Evolutionary conservation across 768 basidiomycete species (phyloP).

Genomic region (Lactarius akahatsu): DNA sequence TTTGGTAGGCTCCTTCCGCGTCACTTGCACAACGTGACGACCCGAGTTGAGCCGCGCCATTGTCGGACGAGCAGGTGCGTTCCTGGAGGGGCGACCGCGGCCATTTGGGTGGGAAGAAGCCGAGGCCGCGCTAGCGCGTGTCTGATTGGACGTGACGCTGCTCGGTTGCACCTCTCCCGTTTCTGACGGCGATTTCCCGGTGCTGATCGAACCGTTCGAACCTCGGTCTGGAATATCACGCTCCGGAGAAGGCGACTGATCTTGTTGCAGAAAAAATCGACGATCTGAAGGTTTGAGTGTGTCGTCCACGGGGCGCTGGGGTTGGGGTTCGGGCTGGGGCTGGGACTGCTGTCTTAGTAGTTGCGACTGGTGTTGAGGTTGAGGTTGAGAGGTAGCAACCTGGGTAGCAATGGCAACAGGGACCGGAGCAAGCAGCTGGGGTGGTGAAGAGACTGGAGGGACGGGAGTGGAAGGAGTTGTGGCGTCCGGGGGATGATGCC

Average conservation of each 20-base stretch:
- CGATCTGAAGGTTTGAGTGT: constrained; percentile 41
- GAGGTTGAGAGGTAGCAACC: not conserved
- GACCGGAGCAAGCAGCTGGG: constrained; percentile 42
- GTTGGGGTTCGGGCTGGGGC: not conserved
- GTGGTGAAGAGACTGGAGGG: constrained; percentile 37
- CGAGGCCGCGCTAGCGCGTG: constrained; percentile 35
- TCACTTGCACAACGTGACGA: constrained; percentile 16
- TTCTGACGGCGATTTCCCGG: constrained; percentile 33
- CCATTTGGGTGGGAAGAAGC: constrained; percentile 28
- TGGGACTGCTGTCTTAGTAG: not conserved
- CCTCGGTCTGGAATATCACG: constrained; percentile 31
- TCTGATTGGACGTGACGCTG: constrained; percentile 39
- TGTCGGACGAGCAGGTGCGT: constrained; percentile 21
- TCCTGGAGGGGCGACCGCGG: constrained; percentile 31
- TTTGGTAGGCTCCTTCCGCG: constrained; percentile 16
- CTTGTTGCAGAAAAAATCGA: constrained; percentile 46
- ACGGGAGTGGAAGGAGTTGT: constrained; percentile 27
- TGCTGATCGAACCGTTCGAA: constrained; percentile 37
- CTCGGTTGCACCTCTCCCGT: constrained; percentile 37
- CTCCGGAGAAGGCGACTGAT: constrained; percentile 44
- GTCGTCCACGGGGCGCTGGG: constrained; percentile 32
- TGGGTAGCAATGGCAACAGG: constrained; percentile 28
- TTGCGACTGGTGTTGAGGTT: not conserved
- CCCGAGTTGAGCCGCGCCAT: constrained; percentile 26
- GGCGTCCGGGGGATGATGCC: constrained; percentile 18